Percentiles rank a stretch among this genome's conserved stretches.
phyloP scores from a whole-genome alignment of 805 yeast species.

The Kluyveromyces nonfermentans region DNA sequence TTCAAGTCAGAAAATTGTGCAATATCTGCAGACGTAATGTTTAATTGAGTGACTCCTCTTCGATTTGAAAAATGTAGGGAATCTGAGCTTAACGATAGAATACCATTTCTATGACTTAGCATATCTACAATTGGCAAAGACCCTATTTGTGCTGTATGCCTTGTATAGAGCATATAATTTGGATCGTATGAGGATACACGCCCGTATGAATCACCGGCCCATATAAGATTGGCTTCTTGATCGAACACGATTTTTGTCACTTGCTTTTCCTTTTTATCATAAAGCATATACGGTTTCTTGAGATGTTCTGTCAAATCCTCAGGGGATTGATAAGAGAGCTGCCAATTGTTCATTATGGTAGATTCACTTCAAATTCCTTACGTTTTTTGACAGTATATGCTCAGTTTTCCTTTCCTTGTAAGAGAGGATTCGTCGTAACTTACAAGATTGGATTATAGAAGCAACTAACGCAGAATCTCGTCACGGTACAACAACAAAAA shows the following conservation, averaged over 20 bases:
- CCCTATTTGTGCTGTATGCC: constrained; percentile 43
- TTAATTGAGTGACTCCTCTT: constrained; percentile 42
- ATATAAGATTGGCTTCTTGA: constrained; percentile 60
- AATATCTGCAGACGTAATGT: constrained; percentile 22
- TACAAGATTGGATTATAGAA: neutral
- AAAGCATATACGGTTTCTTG: constrained; percentile 24
- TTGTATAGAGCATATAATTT: constrained; percentile 45
- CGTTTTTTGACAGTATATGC: neutral
- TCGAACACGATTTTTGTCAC: constrained; percentile 46
- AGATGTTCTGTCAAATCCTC: constrained; percentile 24
- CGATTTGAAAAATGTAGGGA: constrained; percentile 46
- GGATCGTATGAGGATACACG: constrained; percentile 37
- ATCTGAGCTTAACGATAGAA: constrained; percentile 45
- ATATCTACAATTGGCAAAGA: constrained; percentile 41
- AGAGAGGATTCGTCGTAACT: neutral
- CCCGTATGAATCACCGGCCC: constrained; percentile 72
- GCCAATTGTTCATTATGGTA: constrained; percentile 28
- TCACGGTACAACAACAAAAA: too few relatives aligned
- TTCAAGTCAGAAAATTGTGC: constrained; percentile 29
- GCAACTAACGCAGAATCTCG: neutral
- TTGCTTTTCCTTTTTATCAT: constrained; percentile 26
- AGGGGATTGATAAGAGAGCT: constrained; percentile 24
- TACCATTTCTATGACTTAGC: constrained; percentile 46
- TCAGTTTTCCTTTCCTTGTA: neutral
- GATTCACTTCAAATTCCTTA: neutral